Conservation (phyloP, 139 green algal species). For the Eudorina sp. region DNA sequence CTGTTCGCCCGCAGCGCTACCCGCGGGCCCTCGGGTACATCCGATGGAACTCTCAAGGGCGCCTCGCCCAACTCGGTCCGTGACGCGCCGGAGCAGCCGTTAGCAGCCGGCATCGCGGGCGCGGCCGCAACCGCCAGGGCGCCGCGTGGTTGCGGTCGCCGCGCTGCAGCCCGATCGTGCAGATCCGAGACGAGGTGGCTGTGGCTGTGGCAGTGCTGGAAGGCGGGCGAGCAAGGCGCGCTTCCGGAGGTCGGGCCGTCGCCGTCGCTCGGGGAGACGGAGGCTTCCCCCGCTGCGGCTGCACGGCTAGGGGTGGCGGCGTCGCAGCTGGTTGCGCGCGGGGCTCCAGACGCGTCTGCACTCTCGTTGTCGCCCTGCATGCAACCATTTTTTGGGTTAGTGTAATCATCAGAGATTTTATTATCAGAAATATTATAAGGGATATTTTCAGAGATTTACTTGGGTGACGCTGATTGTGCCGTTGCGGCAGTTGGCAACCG, state of each 20-base stretch:
- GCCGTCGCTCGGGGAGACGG: neutral
- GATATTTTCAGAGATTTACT: too few species aligned
- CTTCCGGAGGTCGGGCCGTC: neutral
- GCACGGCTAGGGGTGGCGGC: neutral
- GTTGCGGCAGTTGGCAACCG: too few species aligned
- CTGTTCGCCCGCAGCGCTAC: constrained; percentile 12
- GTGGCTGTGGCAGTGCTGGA: constrained; percentile 47
- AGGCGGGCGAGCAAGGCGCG: constrained; percentile 32
- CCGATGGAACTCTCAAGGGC: constrained; percentile 4
- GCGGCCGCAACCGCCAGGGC: neutral
- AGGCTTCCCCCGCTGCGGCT: neutral
- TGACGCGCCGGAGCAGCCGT: neutral
- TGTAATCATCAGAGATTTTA: too few species aligned
- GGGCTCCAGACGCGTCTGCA: too few species aligned
- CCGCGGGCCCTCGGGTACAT: constrained; percentile 29
- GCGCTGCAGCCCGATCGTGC: neutral
- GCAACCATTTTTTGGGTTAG: too few species aligned
- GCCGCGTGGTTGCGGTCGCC: neutral
- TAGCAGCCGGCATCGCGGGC: neutral
- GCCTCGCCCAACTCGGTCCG: neutral
- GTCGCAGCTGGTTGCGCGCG: too few species aligned
- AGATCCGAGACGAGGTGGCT: constrained; percentile 24
- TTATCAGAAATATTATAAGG: too few species aligned
- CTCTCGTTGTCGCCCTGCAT: too few species aligned
- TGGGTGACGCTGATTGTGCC: too few species aligned